Evolutionary conservation across 1,139 yeast species (phyloP).

Genomic region (Saccharomycopsis hybrid): DNA sequence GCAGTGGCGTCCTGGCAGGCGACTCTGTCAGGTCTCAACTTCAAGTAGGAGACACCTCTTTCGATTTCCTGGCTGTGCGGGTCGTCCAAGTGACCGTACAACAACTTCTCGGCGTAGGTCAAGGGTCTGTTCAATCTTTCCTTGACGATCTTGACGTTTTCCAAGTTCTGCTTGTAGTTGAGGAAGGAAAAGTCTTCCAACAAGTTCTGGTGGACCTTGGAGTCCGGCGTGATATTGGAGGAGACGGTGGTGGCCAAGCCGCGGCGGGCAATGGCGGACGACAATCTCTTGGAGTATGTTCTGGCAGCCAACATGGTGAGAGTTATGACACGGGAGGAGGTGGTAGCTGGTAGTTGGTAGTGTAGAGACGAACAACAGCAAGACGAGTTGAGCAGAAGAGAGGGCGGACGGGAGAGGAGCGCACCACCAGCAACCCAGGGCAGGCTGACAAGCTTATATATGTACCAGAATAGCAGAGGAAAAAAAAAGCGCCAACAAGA

Average conservation of each 20-base stretch:
- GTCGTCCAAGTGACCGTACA: constrained; percentile 93
- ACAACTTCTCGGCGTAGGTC: constrained; percentile 94
- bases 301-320: background rate
- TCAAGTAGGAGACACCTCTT: constrained; percentile 94
- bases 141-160: constrained; percentile 57
- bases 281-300: background rate
- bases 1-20: constrained; percentile 99
- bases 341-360: no score
- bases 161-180: constrained; percentile 65
- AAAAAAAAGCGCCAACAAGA: no score
- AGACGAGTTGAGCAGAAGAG: no score
- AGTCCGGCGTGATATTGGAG: constrained; percentile 42
- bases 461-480: no score
- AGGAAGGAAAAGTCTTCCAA: constrained; percentile 75
- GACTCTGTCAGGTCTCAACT: constrained; percentile 98
- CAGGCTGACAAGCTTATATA: no score
- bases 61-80: constrained; percentile 42
- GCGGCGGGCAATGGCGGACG: no score
- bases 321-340: no score
- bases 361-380: no score
- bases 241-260: background rate
- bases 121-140: constrained; percentile 76
- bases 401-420: no score
- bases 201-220: constrained; percentile 74
- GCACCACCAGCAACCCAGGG: no score